Evolutionary conservation across 78 protist species (phyloP), one percentile per base, ranked within the genome.

Genomic region (Chrysochromulina tobinii): DNA sequence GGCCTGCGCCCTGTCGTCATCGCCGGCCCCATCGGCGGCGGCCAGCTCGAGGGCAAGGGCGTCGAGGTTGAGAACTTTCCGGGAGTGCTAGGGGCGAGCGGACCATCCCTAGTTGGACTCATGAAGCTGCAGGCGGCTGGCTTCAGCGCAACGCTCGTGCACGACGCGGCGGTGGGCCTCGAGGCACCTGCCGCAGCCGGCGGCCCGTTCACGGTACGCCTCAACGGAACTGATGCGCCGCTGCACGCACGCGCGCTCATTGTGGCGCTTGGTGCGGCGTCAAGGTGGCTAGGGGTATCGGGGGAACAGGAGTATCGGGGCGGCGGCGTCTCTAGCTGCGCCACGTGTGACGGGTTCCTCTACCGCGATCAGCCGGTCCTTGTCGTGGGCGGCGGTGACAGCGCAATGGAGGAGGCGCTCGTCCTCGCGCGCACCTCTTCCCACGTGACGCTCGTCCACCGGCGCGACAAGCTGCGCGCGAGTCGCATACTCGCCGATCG

Each of bases 341-440:
- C 91, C 25, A 93, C 94, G n/a, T 93, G 94, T 15, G 91, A 67
- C 84, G 94, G 85, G 66, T 67, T n/a, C 85, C 48, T 84, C 53
- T 84, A 15, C 69, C 58, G 58, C 3, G 91, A 38, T 1, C 8
- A 69, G 61, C 50, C 48, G 4, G 91, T 89, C 15, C 69, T 59
- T 25, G 91, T 89, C 25, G 27, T 89, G 6, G 91, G 91, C 58
- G 91, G 91, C 20, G 91, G 91, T 27, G 91, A 89, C 57, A 77
- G 73, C 23, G 91, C 91, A 15, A 79, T 89, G 91, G 91, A 89
- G 25, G 91, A 89, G 12, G 91, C 91, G 23, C 85, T 89, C 57
- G 85, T 89, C n/a, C 91, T 89, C 48, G 86, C 91, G 20, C 79
- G 91, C 55, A 79, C 86, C 9, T 89, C 88, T 18, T 38, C n/a